Evolutionary conservation across 306 rosid genomes (phyloP).

Genomic region (Ammopiptanthus mongolicus): DNA sequence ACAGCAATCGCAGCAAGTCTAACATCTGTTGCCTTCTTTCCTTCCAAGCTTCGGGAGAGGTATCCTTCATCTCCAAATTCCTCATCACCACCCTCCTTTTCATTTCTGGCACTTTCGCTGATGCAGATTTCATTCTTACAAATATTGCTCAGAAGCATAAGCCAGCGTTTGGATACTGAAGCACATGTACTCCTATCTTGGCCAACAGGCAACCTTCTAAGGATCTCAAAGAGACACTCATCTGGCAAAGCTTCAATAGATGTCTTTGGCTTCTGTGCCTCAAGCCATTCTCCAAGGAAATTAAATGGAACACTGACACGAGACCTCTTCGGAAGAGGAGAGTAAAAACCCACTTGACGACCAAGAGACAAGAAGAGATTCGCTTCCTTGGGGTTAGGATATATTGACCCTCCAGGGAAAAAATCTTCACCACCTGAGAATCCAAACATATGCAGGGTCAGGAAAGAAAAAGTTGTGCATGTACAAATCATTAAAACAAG

Average conservation of each 20-base stretch:
- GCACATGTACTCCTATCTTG: constrained; percentile 74
- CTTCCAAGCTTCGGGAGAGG: constrained; percentile 87
- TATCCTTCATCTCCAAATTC: constrained; percentile 59
- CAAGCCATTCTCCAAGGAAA: constrained; percentile 42
- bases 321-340: constrained; percentile 70
- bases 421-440: constrained; percentile 75
- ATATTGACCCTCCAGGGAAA: constrained; percentile 69
- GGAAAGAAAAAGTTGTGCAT: not conserved
- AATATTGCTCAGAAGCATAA: constrained; percentile 71
- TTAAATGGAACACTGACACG: constrained; percentile 56
- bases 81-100: constrained; percentile 39
- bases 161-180: constrained; percentile 89
- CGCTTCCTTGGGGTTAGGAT: constrained; percentile 73
- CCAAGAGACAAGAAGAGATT: constrained; percentile 75
- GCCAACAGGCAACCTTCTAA: constrained; percentile 77
- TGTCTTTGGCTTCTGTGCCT: constrained; percentile 46
- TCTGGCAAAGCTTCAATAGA: constrained; percentile 80
- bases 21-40: constrained; percentile 80
- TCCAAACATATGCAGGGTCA: constrained; percentile 27
- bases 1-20: constrained; percentile 90
- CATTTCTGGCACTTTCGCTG: constrained; percentile 6
- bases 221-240: constrained; percentile 91
- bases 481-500: not conserved
- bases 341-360: constrained; percentile 49
- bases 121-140: constrained; percentile 47